Evolutionary conservation across 2,329 filamentous ascomycete species (phyloP).

Genomic region (Fonsecaea pedrosoi): DNA sequence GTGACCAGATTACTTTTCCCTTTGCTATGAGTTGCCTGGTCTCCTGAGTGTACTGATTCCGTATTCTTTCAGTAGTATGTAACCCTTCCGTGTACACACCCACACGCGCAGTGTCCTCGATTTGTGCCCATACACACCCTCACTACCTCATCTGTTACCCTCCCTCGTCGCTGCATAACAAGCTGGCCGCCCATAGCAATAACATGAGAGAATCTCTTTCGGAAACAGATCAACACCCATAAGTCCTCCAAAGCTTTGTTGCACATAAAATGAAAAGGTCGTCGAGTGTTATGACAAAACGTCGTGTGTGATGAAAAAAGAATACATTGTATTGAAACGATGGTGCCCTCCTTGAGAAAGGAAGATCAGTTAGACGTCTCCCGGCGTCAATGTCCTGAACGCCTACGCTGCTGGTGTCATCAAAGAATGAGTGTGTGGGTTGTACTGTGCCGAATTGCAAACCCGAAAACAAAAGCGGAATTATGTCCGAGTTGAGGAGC

Average conservation of each 20-base stretch:
- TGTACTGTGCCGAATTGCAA: background rate
- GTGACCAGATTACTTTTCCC: background rate
- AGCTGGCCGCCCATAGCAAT: constrained; percentile 1
- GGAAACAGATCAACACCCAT: background rate
- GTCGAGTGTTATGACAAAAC: constrained; percentile 9
- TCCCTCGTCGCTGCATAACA: constrained; percentile 2
- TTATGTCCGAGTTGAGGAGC: background rate
- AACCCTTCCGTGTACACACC: background rate
- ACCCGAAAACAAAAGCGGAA: background rate
- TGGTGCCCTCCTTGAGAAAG: constrained; percentile 4
- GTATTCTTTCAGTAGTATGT: background rate
- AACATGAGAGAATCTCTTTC: background rate
- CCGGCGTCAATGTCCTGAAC: constrained; percentile 15
- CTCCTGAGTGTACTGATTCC: background rate
- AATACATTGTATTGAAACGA: constrained; percentile 9
- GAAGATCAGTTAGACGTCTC: background rate
- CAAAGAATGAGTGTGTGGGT: constrained; percentile 7
- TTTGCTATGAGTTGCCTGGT: background rate
- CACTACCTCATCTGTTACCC: background rate
- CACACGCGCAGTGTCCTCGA: background rate
- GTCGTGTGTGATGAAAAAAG: background rate
- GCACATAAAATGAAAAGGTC: constrained; percentile 14
- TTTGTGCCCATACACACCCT: background rate
- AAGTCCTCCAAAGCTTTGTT: background rate
- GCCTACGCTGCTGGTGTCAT: constrained; percentile 26